phyloP scores from a whole-genome alignment of 202 grass and related monocot species.

The Panicum hallii region DNA sequence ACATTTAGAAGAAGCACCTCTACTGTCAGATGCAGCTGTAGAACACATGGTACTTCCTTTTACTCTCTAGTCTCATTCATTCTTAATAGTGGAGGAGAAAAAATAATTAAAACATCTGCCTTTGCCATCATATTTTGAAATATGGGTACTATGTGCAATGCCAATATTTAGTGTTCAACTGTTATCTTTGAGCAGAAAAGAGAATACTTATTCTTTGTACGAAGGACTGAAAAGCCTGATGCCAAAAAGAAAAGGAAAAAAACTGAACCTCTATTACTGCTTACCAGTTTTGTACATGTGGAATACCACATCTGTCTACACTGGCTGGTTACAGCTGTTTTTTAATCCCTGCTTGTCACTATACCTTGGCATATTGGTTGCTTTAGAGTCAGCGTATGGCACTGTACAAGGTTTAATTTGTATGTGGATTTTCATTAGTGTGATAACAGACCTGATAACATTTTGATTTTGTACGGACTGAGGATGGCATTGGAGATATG shows the following conservation, averaged over 20 bases:
- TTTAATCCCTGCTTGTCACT: background rate
- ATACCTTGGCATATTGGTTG: background rate
- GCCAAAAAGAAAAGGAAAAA: background rate
- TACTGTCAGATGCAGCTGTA: slow-evolving; percentile 57
- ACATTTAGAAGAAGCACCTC: slow-evolving; percentile 61
- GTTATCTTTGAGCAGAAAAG: background rate
- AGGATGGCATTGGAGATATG: slow-evolving; percentile 64
- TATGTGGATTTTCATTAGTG: slow-evolving; percentile 3
- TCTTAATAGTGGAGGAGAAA: background rate
- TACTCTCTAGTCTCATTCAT: slow-evolving; percentile 11
- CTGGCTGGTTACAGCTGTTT: background rate
- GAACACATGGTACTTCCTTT: slow-evolving; percentile 60
- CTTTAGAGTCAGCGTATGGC: slow-evolving; percentile 27
- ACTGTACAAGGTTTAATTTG: background rate
- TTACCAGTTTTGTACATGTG: background rate
- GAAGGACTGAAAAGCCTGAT: background rate
- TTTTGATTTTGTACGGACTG: slow-evolving; percentile 56
- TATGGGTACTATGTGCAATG: background rate
- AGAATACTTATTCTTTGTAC: background rate
- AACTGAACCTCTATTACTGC: background rate
- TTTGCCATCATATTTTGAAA: background rate
- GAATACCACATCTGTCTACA: slow-evolving; percentile 3
- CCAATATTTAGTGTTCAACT: background rate
- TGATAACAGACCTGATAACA: slow-evolving; percentile 10
- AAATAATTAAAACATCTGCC: background rate